Percentiles rank a stretch among this genome's conserved stretches.
These are phyloP conservation scores for Thalia dealbata DNA, from an alignment of 176 grass and related monocot species.

Conservation along the genomic window DNA sequence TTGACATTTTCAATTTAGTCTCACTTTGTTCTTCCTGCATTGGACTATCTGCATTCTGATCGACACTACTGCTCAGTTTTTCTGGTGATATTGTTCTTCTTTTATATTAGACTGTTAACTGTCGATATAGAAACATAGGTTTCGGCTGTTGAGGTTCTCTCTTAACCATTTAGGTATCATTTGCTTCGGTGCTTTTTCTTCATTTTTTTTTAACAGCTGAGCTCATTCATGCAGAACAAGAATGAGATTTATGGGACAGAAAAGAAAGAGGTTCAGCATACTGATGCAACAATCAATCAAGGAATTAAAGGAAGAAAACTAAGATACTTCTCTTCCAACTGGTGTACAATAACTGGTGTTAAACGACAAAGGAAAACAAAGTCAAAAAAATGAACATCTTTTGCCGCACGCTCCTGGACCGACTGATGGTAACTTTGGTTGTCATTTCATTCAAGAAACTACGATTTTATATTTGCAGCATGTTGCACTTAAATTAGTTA, in stretches of 20 bases:
- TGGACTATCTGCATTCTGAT: no score
- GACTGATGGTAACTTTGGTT: background rate
- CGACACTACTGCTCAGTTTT: no score
- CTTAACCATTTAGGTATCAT: background rate
- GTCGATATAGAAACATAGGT: background rate
- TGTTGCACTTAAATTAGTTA: background rate
- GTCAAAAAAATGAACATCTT: background rate
- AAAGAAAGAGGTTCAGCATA: background rate
- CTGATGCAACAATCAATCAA: background rate
- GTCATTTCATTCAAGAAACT: background rate
- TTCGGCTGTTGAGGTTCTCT: background rate
- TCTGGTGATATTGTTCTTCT: background rate
- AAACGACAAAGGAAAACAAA: slow-evolving; percentile 9
- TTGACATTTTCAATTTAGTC: no score
- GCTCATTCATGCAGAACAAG: background rate
- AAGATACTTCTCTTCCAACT: background rate
- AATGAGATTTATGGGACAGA: background rate
- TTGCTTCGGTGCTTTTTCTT: background rate
- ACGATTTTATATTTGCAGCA: background rate
- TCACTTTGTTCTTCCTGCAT: no score
- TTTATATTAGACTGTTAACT: background rate
- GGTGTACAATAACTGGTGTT: background rate
- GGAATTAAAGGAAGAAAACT: background rate
- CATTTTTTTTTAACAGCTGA: background rate
- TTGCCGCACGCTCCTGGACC: background rate